A percentile compares a stretch with the other conserved stretches of the same genome.
Evolutionary conservation across 1,284 basidiomycete genomes (phyloP).

Genomic region (Microbotryum lychnidis-dioicae): DNA sequence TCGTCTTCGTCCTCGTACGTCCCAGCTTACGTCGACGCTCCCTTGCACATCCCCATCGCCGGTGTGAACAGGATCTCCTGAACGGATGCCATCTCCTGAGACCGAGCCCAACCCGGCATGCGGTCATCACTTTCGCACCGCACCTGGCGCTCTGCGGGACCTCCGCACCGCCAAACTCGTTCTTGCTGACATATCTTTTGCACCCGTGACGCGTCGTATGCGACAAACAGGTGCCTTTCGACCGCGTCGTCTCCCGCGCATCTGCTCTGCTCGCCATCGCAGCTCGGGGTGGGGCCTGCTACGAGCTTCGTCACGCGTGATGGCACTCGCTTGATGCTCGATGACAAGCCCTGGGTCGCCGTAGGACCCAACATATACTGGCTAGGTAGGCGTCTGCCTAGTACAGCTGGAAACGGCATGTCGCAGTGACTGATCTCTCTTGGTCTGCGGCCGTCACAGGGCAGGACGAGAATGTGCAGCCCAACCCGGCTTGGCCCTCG

Average conservation of each 20-base stretch:
- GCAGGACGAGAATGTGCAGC: constrained; percentile 36
- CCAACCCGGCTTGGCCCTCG: constrained; percentile 37
- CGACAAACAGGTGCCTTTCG: constrained; percentile 4
- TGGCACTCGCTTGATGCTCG: constrained; percentile 26
- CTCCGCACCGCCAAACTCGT: background rate
- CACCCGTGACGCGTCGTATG: background rate
- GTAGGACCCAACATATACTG: constrained; percentile 40
- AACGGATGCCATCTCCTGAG: too few relatives aligned
- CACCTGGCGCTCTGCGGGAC: background rate
- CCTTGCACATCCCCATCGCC: background rate
- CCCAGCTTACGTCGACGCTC: background rate
- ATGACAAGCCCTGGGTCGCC: constrained; percentile 27
- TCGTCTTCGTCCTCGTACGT: background rate
- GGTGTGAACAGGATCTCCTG: background rate
- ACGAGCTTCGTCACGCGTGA: constrained; percentile 28
- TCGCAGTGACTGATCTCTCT: background rate
- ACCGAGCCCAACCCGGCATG: background rate
- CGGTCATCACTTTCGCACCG: background rate
- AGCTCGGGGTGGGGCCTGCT: constrained; percentile 5
- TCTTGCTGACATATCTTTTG: background rate
- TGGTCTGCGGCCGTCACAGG: constrained; percentile 21
- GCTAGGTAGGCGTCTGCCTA: constrained; percentile 34
- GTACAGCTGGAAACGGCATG: background rate
- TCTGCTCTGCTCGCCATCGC: constrained; percentile 16
- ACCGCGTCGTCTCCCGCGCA: constrained; percentile 6